These are phyloP conservation scores for Komagataella phaffii DNA, from an alignment of 805 yeast genomes.

Conservation along the genomic window DNA sequence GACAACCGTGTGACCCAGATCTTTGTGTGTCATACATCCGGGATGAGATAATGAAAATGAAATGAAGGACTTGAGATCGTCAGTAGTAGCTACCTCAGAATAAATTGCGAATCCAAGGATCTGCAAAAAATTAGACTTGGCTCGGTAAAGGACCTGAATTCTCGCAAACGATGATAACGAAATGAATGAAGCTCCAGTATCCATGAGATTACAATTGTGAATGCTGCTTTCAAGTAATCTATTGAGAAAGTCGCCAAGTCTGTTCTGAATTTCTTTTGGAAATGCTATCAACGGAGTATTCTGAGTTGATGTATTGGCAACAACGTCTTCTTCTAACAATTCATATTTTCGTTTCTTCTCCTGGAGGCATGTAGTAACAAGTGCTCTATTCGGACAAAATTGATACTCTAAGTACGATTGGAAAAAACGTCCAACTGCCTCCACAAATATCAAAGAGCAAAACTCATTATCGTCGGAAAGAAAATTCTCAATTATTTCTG, in stretches of 20 bases:
- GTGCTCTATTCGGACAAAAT: neutral
- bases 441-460: constrained; percentile 15
- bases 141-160: neutral
- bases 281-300: neutral
- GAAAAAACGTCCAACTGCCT: neutral
- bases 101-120: neutral
- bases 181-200: neutral
- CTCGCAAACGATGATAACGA: neutral
- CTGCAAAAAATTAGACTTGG: neutral
- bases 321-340: neutral
- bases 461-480: constrained; percentile 18
- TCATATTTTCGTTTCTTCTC: neutral
- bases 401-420: neutral
- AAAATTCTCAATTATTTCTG: constrained; percentile 12
- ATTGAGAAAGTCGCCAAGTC: neutral
- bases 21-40: neutral
- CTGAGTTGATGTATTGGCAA: too few species aligned
- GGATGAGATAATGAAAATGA: neutral
- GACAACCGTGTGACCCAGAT: constrained; percentile 17
- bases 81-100: neutral
- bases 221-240: neutral
- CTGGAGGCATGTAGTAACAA: neutral
- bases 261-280: neutral
- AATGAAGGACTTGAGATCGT: neutral
- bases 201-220: neutral